Evolutionary conservation across 2,329 filamentous ascomycete genomes (phyloP), one percentile per base, ranked within the genome.

Genomic region (Colletotrichum chrysophilum): DNA sequence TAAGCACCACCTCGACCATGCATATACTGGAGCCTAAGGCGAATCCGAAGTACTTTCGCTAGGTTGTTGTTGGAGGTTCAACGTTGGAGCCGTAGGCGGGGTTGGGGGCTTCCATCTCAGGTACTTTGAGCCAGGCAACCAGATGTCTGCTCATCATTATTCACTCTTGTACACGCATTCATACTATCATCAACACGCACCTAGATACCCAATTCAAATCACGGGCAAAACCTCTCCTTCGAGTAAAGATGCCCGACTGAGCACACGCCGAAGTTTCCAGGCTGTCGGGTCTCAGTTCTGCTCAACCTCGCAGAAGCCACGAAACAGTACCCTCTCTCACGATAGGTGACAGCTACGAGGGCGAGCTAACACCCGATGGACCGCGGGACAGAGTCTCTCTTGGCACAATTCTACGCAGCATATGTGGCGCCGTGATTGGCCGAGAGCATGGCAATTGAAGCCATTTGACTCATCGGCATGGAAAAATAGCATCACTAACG

Each of bases 1-100:
- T 75, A 32, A 74, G 74, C 70, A 73, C 64, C 70, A 65, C 36
- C 55, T 34, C 38, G 14, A 64, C 32, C 56, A 38, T 72, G 69
- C 38, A 72, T 75, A 48, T 62, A 56, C 65, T 52, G 62, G 38
- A 72, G 36, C 69, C 55, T n/a, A 67, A 75, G 55, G 55, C 61
- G 14, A 34, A 21, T 36, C n/a, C 24, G 24, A 66, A 7, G 72
- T 72, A 71, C n/a, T n/a, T 71, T 34, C 30, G 68, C 36, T 72
- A 71, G 61, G 21, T 26, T 6, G n/a, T 6, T 21, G 21, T 10
- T 16, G 10, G 14, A 24, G 18, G 16, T 18, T 61, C 14, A n/a
- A 14, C 3, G 21, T 58, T 32, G 16, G 55, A 61, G 28, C 21
- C 18, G 21, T n/a, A 18, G n/a, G 14, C 21, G 34, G n/a, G 56